Percentiles rank a stretch among this genome's conserved stretches.
Conservation (phyloP, 2,329 filamentous ascomycete genomes). For the Neopestalotiopsis rosae region DNA sequence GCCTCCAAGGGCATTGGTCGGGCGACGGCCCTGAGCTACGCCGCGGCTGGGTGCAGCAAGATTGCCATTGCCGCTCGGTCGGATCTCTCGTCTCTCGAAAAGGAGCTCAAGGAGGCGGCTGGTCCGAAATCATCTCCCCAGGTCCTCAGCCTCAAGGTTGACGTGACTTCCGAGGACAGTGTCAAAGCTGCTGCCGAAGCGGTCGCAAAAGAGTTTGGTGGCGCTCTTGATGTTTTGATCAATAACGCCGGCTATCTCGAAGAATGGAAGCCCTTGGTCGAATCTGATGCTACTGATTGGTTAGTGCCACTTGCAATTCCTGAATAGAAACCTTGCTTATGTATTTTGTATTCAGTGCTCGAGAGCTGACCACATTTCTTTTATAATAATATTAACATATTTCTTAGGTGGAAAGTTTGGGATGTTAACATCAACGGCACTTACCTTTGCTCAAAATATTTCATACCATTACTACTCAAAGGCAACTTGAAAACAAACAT, state of each 20-base stretch:
- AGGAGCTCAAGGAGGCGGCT: constrained; percentile 42
- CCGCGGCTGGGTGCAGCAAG: constrained; percentile 50
- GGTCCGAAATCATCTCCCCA: constrained; percentile 31
- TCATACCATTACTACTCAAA: constrained; percentile 33
- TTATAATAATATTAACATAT: neutral
- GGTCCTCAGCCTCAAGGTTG: constrained; percentile 37
- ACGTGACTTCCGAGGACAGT: constrained; percentile 39
- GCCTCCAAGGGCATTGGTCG: constrained; percentile 55
- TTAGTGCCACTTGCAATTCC: neutral
- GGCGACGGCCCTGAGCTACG: constrained; percentile 54
- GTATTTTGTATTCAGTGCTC: neutral
- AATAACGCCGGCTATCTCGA: constrained; percentile 48
- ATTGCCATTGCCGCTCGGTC: constrained; percentile 59
- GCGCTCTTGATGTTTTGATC: constrained; percentile 42
- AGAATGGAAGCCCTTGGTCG: constrained; percentile 32
- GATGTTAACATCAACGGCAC: constrained; percentile 36
- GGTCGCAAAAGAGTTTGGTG: constrained; percentile 29
- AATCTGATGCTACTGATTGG: constrained; percentile 19
- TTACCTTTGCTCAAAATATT: constrained; percentile 31
- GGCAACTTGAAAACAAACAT: constrained; percentile 46
- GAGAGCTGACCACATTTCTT: neutral
- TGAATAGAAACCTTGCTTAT: neutral
- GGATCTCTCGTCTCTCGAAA: constrained; percentile 43
- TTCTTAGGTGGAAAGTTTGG: constrained; percentile 35
- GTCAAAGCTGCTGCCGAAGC: constrained; percentile 38